Percentiles rank a stretch among this genome's conserved stretches.
These are phyloP conservation scores for Melaleuca quinquenervia DNA, from an alignment of 345 rosid genomes.

Conservation along the genomic window DNA sequence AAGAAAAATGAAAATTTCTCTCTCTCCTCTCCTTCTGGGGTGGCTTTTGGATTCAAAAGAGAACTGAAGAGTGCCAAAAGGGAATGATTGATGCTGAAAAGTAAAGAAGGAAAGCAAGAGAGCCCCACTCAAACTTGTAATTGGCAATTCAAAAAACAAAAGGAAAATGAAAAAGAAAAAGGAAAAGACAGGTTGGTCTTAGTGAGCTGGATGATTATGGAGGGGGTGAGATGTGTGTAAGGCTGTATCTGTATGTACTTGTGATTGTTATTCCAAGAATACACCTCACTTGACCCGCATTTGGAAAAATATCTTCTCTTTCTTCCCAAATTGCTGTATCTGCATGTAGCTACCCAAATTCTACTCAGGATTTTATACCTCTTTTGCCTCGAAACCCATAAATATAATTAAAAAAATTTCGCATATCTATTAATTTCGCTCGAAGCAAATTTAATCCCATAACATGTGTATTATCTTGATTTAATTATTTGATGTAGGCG, in stretches of 20 bases:
- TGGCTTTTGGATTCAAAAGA: conserved; percentile 1
- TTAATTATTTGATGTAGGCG: no score
- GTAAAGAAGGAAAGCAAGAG: background rate
- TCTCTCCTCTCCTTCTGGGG: background rate
- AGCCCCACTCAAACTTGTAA: background rate
- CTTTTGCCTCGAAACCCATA: background rate
- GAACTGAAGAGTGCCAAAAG: background rate
- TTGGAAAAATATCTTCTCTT: background rate
- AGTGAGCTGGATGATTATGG: conserved; percentile 1
- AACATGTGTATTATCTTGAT: fast-evolving
- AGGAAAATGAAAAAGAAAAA: background rate
- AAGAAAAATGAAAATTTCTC: background rate
- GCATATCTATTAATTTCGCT: background rate
- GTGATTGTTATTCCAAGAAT: background rate
- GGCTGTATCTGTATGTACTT: background rate
- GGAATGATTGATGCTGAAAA: conserved; percentile 3
- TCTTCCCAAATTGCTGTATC: background rate
- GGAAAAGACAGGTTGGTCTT: conserved; percentile 3
- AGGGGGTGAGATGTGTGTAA: background rate
- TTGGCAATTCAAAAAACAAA: background rate
- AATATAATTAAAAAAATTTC: background rate
- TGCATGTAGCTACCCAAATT: background rate
- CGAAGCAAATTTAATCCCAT: background rate
- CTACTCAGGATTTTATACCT: background rate
- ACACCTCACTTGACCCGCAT: conserved; percentile 9